phyloP scores from a whole-genome alignment of 108 stramenopile species.

The Parietichytrium sp. region DNA sequence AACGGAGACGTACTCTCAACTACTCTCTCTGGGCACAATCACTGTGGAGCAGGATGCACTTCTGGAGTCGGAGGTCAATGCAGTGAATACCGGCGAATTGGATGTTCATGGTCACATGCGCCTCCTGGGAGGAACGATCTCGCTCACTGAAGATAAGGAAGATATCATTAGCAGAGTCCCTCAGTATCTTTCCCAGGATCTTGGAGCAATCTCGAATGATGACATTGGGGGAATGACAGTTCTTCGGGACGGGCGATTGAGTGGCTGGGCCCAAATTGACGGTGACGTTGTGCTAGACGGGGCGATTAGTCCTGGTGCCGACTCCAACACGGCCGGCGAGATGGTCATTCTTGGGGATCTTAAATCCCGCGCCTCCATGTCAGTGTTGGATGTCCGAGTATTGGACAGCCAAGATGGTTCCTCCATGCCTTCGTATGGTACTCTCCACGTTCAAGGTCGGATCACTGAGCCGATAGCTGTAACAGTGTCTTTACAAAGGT shows the following conservation, averaged over 20 bases:
- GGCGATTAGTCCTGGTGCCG: neutral
- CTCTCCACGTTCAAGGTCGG: neutral
- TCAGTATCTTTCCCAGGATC: neutral
- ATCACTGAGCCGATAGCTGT: neutral
- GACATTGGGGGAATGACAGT: neutral
- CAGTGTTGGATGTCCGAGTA: neutral
- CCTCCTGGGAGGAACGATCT: neutral
- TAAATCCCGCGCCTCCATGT: neutral
- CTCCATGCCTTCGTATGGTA: neutral
- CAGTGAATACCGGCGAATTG: constrained; percentile 2
- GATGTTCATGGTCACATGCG: neutral
- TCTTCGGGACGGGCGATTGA: neutral
- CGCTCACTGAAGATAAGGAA: neutral
- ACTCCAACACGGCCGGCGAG: neutral
- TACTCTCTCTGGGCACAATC: neutral
- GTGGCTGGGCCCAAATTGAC: neutral
- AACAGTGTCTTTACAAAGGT: neutral
- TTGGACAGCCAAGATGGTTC: neutral
- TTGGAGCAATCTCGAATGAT: neutral
- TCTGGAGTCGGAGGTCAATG: neutral
- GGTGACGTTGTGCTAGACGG: constrained; percentile 11
- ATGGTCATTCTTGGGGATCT: neutral
- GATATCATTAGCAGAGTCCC: neutral
- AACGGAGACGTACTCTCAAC: neutral
- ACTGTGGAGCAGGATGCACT: neutral